Percentiles rank a stretch among this genome's conserved stretches.
phyloP scores from a whole-genome alignment of 176 grass and related monocot genomes.

The Alopecurus myosuroides region DNA sequence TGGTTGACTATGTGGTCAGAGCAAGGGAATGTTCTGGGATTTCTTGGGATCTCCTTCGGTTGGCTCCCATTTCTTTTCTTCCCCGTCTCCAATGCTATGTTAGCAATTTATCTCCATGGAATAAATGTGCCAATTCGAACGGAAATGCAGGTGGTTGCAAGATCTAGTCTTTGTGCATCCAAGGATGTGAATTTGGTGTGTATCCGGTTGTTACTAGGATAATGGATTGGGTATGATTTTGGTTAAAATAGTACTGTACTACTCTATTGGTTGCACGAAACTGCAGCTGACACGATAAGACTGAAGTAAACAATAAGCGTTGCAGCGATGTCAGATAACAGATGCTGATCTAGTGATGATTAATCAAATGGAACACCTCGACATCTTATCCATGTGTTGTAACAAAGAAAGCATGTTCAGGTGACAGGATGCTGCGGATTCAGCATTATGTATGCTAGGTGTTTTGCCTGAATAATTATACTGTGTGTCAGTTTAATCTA shows the following conservation, averaged over 20 bases:
- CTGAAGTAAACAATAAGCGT: background rate
- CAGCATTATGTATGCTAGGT: background rate
- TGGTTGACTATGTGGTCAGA: background rate
- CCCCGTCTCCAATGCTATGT: background rate
- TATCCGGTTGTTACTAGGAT: background rate
- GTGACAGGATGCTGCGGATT: background rate
- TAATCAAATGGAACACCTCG: background rate
- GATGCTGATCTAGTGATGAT: background rate
- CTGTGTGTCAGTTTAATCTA: background rate
- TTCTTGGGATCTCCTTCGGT: slow-evolving; percentile 17
- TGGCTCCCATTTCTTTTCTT: slow-evolving; percentile 20
- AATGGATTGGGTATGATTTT: background rate
- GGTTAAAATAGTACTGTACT: background rate
- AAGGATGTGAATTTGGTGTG: background rate
- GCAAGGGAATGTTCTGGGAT: background rate
- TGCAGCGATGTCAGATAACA: background rate
- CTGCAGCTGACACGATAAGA: background rate
- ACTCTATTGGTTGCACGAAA: background rate
- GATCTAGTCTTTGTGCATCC: slow-evolving; percentile 17
- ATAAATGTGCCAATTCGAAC: background rate
- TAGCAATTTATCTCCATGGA: too few relatives aligned
- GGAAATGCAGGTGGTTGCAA: background rate
- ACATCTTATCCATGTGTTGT: background rate
- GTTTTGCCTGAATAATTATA: background rate
- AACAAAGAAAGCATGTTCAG: background rate